Base-by-base conservation (phyloP, 148 eudicot species). In the Heliamphora exappendiculata region DNA sequence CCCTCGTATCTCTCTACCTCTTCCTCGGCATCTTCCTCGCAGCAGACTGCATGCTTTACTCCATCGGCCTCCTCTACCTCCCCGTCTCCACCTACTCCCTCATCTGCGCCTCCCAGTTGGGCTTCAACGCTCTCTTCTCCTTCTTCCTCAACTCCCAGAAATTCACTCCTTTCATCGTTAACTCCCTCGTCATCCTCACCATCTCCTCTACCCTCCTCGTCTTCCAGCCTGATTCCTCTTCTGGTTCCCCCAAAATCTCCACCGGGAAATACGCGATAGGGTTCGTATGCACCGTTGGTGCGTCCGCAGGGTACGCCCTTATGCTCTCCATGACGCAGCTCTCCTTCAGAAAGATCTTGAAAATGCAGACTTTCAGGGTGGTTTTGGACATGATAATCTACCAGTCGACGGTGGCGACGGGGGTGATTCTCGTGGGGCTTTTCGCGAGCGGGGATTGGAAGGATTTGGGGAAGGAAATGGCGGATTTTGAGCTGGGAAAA, bases 401-500 rank as follows among this genome's bases (percentile, higher is more conserved):
- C 47, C 72, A 77, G 69, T 34, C 55, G 13, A 10, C 83, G 0
- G 82, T 82, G 0, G 87, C 96, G 0, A 76, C 84, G 4, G 6
- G 39, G 6, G 88, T 55, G 0, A 78, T 82, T 2, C 22, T 82
- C 3, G 59, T 81, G n/a, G 96, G 88, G 49, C 83, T 91, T 31
- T 84, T 91, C 19, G 87, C 81, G 0, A 87, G 87, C 28, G 90
- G 96, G 13, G 91, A 91, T 2, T 91, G 93, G 96, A 77, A 39
- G 67, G 76, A 60, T 13, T 26, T 87, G 31, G 17, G 11, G 29
- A 67, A 19, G 28, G 93, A 91, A 78, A 89, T 87, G 91, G 59
- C 54, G 8, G 83, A 26, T 13, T 91, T 66, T 58, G 65, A 81
- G 55, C 67, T 67, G 3, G 93, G 96, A 26, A 79, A 70, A 39